Conservation (phyloP, 1,284 basidiomycete species). For the Crucibulum parvulum region DNA sequence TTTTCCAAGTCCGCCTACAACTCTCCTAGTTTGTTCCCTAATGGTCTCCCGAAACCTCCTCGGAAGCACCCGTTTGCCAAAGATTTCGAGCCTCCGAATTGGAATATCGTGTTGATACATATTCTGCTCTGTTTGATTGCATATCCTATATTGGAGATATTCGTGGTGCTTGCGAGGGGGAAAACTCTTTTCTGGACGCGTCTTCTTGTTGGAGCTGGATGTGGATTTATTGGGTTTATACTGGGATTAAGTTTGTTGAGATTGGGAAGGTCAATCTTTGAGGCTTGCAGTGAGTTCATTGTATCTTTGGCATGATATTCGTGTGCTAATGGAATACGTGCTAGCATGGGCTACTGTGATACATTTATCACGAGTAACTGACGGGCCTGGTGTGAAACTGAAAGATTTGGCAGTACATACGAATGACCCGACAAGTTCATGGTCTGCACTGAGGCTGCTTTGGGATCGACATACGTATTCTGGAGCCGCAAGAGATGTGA, state of each 20-base stretch:
- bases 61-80: too few relatives aligned
- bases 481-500: constrained; percentile 30
- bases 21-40: too few relatives aligned
- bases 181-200: constrained; percentile 43
- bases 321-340: constrained; percentile 1
- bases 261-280: constrained; percentile 37
- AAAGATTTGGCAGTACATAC: constrained; percentile 39
- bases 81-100: too few relatives aligned
- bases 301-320: constrained; percentile 15
- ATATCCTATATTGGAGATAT: too few relatives aligned
- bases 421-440: constrained; percentile 30
- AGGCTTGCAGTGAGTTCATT: constrained; percentile 43
- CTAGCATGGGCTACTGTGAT: constrained; percentile 51
- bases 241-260: constrained; percentile 38
- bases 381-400: constrained; percentile 37
- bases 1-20: too few relatives aligned
- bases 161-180: too few relatives aligned
- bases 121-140: too few relatives aligned
- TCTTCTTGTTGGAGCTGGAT: constrained; percentile 36
- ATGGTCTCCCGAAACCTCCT: too few relatives aligned
- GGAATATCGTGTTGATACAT: too few relatives aligned
- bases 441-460: constrained; percentile 33
- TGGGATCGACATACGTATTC: constrained; percentile 36
- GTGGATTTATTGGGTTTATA: constrained; percentile 35
- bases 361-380: constrained; percentile 39